Conservation (phyloP, 306 rosid genomes). For the Pterocarpus macrocarpus region DNA sequence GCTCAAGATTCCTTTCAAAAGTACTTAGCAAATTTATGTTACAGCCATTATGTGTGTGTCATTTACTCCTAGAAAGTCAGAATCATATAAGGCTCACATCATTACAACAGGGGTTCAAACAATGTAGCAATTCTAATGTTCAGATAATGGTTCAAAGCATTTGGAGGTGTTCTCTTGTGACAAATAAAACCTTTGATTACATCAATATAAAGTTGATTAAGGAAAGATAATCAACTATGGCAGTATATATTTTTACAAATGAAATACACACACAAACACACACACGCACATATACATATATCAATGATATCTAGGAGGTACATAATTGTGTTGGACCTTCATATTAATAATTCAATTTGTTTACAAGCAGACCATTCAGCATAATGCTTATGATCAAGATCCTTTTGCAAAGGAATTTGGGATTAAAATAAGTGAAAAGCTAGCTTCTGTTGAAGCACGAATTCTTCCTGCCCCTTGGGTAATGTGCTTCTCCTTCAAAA, state of each 20-base stretch:
- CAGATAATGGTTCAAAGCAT: conserved; percentile 7
- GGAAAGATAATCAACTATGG: neutral
- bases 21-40: conserved; percentile 4
- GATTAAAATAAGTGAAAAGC: conserved; percentile 83
- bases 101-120: neutral
- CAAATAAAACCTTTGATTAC: neutral
- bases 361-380: conserved; percentile 72
- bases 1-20: neutral
- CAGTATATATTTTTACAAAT: neutral
- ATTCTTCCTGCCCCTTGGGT: conserved; percentile 99
- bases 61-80: neutral
- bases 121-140: conserved; percentile 7
- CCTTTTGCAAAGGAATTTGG: conserved; percentile 96
- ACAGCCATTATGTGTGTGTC: conserved; percentile 1
- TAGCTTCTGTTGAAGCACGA: conserved; percentile 92
- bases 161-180: neutral
- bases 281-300: neutral
- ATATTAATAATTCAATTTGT: conserved; percentile 27
- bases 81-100: neutral
- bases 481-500: conserved; percentile 43
- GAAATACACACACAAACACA: too few species aligned
- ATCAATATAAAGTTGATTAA: neutral
- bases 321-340: conserved; percentile 24
- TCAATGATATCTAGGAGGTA: conserved; percentile 27
- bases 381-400: conserved; percentile 80